Evolutionary conservation across 371 early-diverging fungal genomes (phyloP).

Genomic region (Lichtheimia ramosa): DNA sequence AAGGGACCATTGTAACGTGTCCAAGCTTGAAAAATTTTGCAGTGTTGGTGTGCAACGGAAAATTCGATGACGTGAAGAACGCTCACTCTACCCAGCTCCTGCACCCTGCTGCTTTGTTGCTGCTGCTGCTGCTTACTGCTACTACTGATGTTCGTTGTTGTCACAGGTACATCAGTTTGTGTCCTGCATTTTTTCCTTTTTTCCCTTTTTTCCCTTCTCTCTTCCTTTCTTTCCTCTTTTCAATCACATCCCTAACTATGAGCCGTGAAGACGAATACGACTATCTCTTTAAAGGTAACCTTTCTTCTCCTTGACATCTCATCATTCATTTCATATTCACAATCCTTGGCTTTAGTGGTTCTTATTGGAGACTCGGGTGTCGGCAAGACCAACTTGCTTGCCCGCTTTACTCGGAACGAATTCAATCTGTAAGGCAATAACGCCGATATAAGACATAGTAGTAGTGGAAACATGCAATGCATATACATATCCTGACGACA

Average conservation of each 20-base stretch:
- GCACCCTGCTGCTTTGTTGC: too few species aligned
- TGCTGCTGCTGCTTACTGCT: too few species aligned
- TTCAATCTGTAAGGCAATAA: constrained; percentile 68
- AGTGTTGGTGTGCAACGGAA: too few species aligned
- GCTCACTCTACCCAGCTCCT: too few species aligned
- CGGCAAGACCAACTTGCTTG: constrained; percentile 99
- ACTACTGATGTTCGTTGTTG: too few species aligned
- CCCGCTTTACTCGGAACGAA: constrained; percentile 97
- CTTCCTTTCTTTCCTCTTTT: background rate
- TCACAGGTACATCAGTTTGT: background rate
- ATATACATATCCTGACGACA: too few species aligned
- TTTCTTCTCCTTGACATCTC: background rate
- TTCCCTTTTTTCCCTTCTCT: background rate
- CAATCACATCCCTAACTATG: constrained; percentile 39
- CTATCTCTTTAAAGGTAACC: constrained; percentile 93
- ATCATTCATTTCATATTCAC: too few species aligned
- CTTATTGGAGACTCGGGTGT: constrained; percentile 99
- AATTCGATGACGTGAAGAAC: too few species aligned
- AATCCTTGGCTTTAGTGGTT: constrained; percentile 70
- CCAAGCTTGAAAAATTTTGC: too few species aligned
- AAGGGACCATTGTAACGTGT: too few species aligned
- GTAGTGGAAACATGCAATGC: too few species aligned
- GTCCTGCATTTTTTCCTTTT: background rate
- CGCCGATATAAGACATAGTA: too few species aligned
- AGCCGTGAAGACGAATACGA: constrained; percentile 96